phyloP scores from a whole-genome alignment of 2,329 filamentous ascomycete genomes.

The Alternaria brassicicola region DNA sequence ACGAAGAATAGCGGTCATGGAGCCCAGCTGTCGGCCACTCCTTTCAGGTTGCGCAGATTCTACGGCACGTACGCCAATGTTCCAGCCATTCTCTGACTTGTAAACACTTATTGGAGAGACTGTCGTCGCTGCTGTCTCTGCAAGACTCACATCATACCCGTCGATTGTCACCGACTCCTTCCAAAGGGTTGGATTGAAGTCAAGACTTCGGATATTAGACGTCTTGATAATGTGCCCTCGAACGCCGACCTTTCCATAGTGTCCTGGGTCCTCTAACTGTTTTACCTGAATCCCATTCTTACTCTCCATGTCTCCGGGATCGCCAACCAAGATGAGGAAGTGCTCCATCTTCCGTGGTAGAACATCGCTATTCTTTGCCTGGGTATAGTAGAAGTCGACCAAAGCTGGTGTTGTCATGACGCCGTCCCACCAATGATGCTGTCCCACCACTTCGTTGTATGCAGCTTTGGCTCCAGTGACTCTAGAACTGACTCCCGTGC shows the following conservation, averaged over 20 bases:
- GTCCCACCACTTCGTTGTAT: slow-evolving; percentile 56
- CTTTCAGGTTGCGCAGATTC: slow-evolving; percentile 32
- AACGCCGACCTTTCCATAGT: slow-evolving; percentile 58
- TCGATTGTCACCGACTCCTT: slow-evolving; percentile 25
- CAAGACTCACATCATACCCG: slow-evolving; percentile 25
- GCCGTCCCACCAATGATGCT: slow-evolving; percentile 35
- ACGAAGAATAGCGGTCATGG: slow-evolving; percentile 61
- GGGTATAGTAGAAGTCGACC: slow-evolving; percentile 56
- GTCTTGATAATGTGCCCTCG: slow-evolving; percentile 38
- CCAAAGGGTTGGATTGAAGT: slow-evolving; percentile 33
- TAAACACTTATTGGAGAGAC: background rate
- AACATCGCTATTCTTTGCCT: slow-evolving; percentile 22
- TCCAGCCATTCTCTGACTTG: slow-evolving; percentile 15
- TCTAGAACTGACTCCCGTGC: background rate
- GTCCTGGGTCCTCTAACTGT: slow-evolving; percentile 58
- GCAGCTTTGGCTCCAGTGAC: slow-evolving; percentile 50
- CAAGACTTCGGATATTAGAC: slow-evolving; percentile 41
- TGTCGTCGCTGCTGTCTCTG: background rate
- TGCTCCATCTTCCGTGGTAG: slow-evolving; percentile 33
- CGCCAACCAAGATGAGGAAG: slow-evolving; percentile 59
- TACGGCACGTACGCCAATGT: background rate
- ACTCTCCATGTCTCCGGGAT: slow-evolving; percentile 59
- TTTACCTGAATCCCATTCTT: slow-evolving; percentile 59
- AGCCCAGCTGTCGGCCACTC: slow-evolving; percentile 57
- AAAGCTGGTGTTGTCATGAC: slow-evolving; percentile 60